These are phyloP conservation scores for Elasticomyces elasticus DNA, from an alignment of 495 filamentous ascomycete species.

Conservation along the genomic window DNA sequence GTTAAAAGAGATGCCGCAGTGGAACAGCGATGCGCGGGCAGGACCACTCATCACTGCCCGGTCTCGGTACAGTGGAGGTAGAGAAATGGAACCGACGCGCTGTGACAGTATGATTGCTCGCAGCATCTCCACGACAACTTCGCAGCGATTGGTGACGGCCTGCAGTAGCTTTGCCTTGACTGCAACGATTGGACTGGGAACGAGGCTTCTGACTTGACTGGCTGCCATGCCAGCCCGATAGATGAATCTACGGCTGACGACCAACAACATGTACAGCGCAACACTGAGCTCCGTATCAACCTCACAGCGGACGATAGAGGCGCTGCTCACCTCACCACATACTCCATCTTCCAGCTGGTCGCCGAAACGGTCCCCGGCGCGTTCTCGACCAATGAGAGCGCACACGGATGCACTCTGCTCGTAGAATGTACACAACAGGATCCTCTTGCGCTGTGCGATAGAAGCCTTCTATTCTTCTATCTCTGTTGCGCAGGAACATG, in stretches of 20 bases:
- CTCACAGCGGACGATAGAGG: neutral
- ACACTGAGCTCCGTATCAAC: neutral
- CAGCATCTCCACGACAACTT: neutral
- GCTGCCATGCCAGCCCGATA: neutral
- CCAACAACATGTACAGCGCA: neutral
- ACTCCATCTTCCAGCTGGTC: neutral
- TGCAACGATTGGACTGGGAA: neutral
- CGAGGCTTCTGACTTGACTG: neutral
- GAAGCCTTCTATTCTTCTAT: conserved; percentile 1
- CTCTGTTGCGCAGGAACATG: neutral
- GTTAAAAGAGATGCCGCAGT: neutral
- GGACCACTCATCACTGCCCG: neutral
- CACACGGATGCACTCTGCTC: neutral
- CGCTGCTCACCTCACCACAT: neutral
- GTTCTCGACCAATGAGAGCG: neutral
- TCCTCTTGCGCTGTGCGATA: neutral
- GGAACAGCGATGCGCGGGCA: neutral
- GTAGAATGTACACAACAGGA: neutral
- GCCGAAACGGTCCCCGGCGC: conserved; percentile 4
- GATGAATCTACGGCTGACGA: neutral
- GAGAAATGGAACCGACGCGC: neutral
- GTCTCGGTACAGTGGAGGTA: neutral
- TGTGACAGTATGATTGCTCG: neutral
- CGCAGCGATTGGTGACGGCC: neutral
- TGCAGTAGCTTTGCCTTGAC: neutral